Base-by-base conservation (phyloP, 495 filamentous ascomycete species). In the Penicillium herquei region DNA sequence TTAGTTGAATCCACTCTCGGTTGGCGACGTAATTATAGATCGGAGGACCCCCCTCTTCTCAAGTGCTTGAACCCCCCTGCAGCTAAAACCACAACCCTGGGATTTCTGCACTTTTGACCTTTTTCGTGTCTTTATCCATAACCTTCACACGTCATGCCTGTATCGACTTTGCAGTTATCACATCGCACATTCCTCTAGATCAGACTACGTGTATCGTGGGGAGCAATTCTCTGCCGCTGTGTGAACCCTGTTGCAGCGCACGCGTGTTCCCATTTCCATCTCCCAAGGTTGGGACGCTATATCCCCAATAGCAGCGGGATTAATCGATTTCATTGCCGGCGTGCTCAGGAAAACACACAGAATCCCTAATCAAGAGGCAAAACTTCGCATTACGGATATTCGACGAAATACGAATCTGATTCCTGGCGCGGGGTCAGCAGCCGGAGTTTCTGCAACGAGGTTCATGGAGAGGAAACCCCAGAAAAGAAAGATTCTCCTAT, bases 11-110 rank as follows among this genome's bases (percentile, higher is more conserved):
- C 34, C 44, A 35, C 43, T 56, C 34, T 52, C 54, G 51, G 51
- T 57, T 57, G 39, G 21, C 51, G 57, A 61, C 47, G 61, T 72
- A 70, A 72, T 70, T 70, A 70, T 70, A 70, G 67, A 67, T 64
- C 58, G 56, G 45, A 45, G 9, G 9, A 9, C 34, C 34, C 34
- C 34, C 34, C 34, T 50, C 61, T 63, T 58, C 51, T n/a, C n/a
- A n/a, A n/a, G n/a, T n/a, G n/a, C n/a, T 51, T 18, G 53, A 39
- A 21, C 60, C 59, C 55, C 67, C 70, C 70, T 73, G 70, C 65
- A 73, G 62, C 64, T 64, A 71, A 69, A 73, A 70, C 72, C 70
- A 71, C 64, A 65, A 47, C 63, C 57, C 64, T 66, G 72, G 70
- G 63, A 61, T 57, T 62, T 47, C 26, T 46, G 21, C 58, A 58